Conservation (phyloP, 306 rosid genomes). For the Castanea mollissima region DNA sequence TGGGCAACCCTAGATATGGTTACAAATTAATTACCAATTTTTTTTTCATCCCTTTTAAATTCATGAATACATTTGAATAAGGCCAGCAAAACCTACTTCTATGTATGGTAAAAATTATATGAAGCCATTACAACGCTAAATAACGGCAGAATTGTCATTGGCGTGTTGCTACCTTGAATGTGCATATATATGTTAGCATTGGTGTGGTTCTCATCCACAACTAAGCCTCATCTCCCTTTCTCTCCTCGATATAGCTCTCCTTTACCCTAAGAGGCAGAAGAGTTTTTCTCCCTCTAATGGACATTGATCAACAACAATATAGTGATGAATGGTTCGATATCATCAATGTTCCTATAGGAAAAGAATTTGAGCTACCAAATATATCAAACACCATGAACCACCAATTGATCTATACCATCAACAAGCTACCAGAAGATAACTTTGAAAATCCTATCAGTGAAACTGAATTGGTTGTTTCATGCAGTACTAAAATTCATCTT, state of each 20-base stretch:
- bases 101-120: background rate
- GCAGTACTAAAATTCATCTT: no score
- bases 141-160: background rate
- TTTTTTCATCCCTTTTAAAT: no score
- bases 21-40: no score
- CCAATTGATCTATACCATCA: no score
- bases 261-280: background rate
- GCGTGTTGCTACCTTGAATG: background rate
- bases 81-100: background rate
- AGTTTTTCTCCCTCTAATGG: background rate
- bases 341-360: background rate
- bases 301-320: background rate
- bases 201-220: background rate
- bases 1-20: no score
- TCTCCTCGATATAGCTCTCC: no score
- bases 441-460: no score
- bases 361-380: constrained; percentile 1
- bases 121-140: background rate
- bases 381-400: background rate
- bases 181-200: background rate
- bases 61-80: background rate
- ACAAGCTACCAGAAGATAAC: no score
- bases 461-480: no score
- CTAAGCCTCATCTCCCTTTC: no score
- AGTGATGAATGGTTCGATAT: background rate